phyloP scores from a whole-genome alignment of 257 asterid genomes.

The Handroanthus guayacan region DNA sequence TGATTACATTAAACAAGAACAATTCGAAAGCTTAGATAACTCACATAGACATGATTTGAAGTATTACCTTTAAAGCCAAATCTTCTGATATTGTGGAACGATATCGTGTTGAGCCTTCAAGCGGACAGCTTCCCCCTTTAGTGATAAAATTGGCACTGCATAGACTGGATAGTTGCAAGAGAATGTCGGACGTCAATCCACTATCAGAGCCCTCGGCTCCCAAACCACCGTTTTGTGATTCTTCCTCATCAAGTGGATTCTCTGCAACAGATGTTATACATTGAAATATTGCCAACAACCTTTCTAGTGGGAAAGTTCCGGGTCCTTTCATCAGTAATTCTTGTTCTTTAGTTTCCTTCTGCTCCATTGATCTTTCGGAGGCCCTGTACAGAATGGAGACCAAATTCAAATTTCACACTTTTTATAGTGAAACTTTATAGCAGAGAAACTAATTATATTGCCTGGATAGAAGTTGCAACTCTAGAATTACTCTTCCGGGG shows the following conservation, averaged over 20 bases:
- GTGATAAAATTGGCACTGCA: conserved; percentile 89
- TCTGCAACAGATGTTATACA: conserved; percentile 86
- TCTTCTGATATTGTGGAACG: conserved; percentile 85
- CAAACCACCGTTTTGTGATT: conserved; percentile 44
- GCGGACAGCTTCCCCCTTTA: conserved; percentile 89
- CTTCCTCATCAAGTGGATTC: conserved; percentile 62
- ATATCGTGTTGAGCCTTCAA: conserved; percentile 90
- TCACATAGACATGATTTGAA: conserved; percentile 13
- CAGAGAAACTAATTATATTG: not conserved
- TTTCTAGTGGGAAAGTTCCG: conserved; percentile 91
- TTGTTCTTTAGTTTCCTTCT: conserved; percentile 81
- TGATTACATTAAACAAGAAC: conserved; percentile 20
- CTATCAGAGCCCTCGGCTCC: conserved; percentile 51
- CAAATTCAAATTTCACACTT: not conserved
- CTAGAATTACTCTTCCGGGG: conserved; percentile 3
- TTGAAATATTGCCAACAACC: conserved; percentile 86
- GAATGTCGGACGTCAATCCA: conserved; percentile 74
- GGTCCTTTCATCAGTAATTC: conserved; percentile 94
- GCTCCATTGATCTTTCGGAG: conserved; percentile 75
- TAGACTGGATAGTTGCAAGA: conserved; percentile 90
- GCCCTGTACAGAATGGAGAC: conserved; percentile 53
- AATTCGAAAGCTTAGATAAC: conserved; percentile 18
- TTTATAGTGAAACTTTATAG: not conserved
- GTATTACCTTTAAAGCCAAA: conserved; percentile 76
- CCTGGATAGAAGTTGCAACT: conserved; percentile 10